Evolutionary conservation across 805 yeast genomes (phyloP).

Genomic region (Starmerella kuoi): DNA sequence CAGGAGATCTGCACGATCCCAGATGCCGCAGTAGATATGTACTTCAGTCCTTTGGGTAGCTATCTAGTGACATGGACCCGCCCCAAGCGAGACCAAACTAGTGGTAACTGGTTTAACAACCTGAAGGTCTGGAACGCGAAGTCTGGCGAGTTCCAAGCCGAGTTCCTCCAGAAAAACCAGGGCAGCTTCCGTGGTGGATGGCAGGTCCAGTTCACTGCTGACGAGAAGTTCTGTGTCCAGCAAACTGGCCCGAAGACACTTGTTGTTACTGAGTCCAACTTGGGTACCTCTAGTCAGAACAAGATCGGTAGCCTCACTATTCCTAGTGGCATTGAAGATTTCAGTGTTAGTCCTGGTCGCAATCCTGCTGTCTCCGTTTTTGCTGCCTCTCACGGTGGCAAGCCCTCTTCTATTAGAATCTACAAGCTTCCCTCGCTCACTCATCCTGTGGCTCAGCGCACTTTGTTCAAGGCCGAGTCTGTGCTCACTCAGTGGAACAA

Average conservation of each 20-base stretch:
- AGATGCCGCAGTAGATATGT: conserved; percentile 61
- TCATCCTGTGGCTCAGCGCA: conserved; percentile 72
- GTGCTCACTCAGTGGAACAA: conserved; percentile 89
- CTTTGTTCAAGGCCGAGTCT: conserved; percentile 90
- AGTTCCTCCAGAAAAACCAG: conserved; percentile 70
- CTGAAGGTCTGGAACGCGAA: conserved; percentile 60
- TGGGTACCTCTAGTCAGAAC: conserved; percentile 25
- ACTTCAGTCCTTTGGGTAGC: conserved; percentile 80
- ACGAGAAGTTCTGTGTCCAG: conserved; percentile 61
- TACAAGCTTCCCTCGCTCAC: conserved; percentile 65
- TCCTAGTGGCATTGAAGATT: conserved; percentile 43
- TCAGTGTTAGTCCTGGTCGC: conserved; percentile 72
- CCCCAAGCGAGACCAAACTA: conserved; percentile 56
- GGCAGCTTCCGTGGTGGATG: conserved; percentile 45
- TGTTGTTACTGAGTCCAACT: conserved; percentile 47
- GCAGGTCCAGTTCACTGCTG: conserved; percentile 76
- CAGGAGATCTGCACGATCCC: conserved; percentile 38
- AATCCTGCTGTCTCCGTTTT: conserved; percentile 86
- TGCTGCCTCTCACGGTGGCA: conserved; percentile 73
- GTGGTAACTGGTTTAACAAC: conserved; percentile 67
- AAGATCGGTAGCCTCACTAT: conserved; percentile 48
- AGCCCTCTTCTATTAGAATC: conserved; percentile 79
- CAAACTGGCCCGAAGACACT: conserved; percentile 41
- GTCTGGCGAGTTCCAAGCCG: conserved; percentile 38
- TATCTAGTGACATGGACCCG: conserved; percentile 83